These are phyloP conservation scores for Hypoxylon sp. DNA, from an alignment of 2,329 filamentous ascomycete genomes.

Conservation along the genomic window DNA sequence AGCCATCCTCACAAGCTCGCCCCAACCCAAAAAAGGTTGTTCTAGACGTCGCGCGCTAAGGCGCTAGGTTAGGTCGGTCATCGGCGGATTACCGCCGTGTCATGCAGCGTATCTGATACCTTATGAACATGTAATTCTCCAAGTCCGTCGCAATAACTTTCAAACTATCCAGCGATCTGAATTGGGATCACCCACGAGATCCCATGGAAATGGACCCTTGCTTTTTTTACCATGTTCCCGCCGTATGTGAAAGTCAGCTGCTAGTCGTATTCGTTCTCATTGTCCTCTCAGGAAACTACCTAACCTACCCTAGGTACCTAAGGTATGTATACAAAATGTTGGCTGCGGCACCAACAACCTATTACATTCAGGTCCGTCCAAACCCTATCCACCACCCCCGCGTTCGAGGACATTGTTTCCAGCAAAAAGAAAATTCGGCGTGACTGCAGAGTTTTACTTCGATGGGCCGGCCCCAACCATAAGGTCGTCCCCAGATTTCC, in stretches of 20 bases:
- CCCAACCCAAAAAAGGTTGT: neutral
- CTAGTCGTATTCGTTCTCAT: neutral
- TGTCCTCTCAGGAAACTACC: too few species aligned
- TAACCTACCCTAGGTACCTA: too few species aligned
- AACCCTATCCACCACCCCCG: conserved; percentile 13
- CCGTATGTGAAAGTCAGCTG: neutral
- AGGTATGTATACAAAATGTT: conserved; percentile 9
- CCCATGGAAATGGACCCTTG: conserved; percentile 5
- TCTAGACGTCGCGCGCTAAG: conserved; percentile 1
- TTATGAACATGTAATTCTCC: neutral
- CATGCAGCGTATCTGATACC: neutral
- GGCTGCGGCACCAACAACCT: neutral
- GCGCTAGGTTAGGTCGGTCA: neutral
- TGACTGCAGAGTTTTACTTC: neutral
- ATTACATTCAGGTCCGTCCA: conserved; percentile 1
- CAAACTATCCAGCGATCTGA: neutral
- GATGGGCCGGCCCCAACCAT: neutral
- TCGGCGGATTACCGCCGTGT: neutral
- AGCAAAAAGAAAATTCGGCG: neutral
- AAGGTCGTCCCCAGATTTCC: neutral
- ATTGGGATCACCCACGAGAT: conserved; percentile 19
- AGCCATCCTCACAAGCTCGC: neutral
- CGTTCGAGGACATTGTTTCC: neutral
- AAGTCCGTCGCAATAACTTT: neutral
- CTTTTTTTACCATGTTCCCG: neutral